Evolutionary conservation across 768 basidiomycete species (phyloP).

Genomic region (Calocera viscosa): DNA sequence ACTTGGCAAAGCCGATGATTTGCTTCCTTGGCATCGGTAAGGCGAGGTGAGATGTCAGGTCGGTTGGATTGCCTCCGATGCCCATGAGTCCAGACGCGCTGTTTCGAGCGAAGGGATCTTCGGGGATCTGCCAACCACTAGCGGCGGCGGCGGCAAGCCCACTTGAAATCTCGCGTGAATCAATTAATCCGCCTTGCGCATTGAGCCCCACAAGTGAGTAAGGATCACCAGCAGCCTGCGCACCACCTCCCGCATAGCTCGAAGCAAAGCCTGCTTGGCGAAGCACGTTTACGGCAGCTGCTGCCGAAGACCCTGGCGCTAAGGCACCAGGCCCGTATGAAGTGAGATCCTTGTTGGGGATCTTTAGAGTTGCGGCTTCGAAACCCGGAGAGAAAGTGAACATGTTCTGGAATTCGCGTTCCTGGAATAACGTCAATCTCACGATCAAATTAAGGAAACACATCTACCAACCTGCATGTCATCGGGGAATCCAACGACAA

Average conservation of each 20-base stretch:
- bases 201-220: neutral
- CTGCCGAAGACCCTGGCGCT: constrained; percentile 26
- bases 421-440: constrained; percentile 37
- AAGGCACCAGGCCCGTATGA: constrained; percentile 43
- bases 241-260: neutral
- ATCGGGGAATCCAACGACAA: constrained; percentile 97
- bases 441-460: constrained; percentile 13
- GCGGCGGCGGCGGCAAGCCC: neutral
- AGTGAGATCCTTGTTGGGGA: constrained; percentile 82
- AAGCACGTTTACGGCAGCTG: constrained; percentile 23
- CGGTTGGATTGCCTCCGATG: constrained; percentile 20
- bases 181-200: neutral
- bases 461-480: constrained; percentile 76
- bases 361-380: constrained; percentile 95
- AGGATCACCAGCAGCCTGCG: neutral
- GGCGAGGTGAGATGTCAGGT: constrained; percentile 15
- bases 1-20: constrained; percentile 97
- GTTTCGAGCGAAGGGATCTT: constrained; percentile 6
- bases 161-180: constrained; percentile 2
- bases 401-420: constrained; percentile 99
- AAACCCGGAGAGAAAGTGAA: constrained; percentile 94
- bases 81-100: constrained; percentile 6
- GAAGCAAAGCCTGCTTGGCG: constrained; percentile 26
- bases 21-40: constrained; percentile 65
- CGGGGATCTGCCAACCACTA: constrained; percentile 7